These are phyloP conservation scores for Aspergillus biplanus DNA, from an alignment of 495 filamentous ascomycete genomes.

Conservation along the genomic window DNA sequence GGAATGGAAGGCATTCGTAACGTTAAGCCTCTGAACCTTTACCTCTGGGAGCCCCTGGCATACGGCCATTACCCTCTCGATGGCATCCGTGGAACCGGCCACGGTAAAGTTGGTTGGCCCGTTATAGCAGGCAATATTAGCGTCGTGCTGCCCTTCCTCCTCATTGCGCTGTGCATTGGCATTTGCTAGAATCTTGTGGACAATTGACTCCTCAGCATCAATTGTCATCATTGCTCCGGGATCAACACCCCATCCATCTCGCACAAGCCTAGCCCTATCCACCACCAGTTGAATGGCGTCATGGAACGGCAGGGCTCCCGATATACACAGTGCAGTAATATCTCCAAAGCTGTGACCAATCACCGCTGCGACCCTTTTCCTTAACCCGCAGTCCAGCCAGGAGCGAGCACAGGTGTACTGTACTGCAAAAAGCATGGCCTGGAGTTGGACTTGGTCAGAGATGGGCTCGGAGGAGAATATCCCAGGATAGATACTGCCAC, in stretches of 20 bases:
- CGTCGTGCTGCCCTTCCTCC: not conserved
- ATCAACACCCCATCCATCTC: conserved; percentile 46
- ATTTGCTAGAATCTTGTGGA: conserved; percentile 21
- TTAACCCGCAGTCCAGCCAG: conserved; percentile 53
- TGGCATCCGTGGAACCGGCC: conserved; percentile 39
- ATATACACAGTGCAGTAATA: conserved; percentile 40
- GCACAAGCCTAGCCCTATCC: conserved; percentile 45
- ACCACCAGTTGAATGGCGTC: conserved; percentile 46
- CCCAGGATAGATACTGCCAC: conserved; percentile 42
- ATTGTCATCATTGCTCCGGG: conserved; percentile 52
- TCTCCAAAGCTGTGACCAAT: conserved; percentile 56
- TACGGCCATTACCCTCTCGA: conserved; percentile 36
- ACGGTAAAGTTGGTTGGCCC: conserved; percentile 45
- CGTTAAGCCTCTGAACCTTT: conserved; percentile 44
- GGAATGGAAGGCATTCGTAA: conserved; percentile 57
- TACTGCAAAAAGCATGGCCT: conserved; percentile 43
- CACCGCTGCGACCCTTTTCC: conserved; percentile 29
- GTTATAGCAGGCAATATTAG: conserved; percentile 13
- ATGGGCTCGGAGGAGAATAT: conserved; percentile 46
- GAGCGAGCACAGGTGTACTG: conserved; percentile 47
- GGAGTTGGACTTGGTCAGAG: conserved; percentile 40
- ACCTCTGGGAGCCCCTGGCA: no score
- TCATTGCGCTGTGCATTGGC: not conserved
- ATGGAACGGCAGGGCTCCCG: conserved; percentile 32
- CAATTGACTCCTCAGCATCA: conserved; percentile 32